A percentile compares a stretch with the other conserved stretches of the same genome.
phyloP scores from a whole-genome alignment of 805 yeast species.

The Candida ovalis region DNA sequence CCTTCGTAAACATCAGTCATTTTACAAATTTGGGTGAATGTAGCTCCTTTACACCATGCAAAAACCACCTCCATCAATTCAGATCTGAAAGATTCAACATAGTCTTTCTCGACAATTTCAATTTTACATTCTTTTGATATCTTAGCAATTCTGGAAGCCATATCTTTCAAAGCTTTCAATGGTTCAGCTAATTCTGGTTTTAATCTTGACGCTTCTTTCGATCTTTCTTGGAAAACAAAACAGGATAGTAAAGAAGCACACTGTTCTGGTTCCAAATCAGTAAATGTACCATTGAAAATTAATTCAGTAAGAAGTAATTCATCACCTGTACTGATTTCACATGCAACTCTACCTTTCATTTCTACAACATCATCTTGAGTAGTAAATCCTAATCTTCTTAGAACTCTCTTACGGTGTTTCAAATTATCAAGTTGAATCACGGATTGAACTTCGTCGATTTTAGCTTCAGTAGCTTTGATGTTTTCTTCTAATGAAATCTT shows the following conservation, averaged over 20 bases:
- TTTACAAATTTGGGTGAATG: constrained; percentile 94
- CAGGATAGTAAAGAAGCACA: constrained; percentile 90
- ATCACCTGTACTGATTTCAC: constrained; percentile 91
- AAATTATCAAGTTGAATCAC: constrained; percentile 92
- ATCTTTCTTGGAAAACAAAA: constrained; percentile 95
- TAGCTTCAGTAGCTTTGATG: constrained; percentile 55
- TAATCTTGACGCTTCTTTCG: constrained; percentile 81
- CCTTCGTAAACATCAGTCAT: constrained; percentile 99
- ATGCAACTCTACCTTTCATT: constrained; percentile 87
- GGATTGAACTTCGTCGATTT: constrained; percentile 80
- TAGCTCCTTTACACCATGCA: constrained; percentile 95
- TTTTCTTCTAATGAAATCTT: constrained; percentile 61
- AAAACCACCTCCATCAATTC: constrained; percentile 96
- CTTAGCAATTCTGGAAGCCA: constrained; percentile 89
- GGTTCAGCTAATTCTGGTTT: constrained; percentile 94
- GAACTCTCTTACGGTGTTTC: constrained; percentile 86
- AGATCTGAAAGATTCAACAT: constrained; percentile 85
- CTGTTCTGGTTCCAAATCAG: constrained; percentile 81
- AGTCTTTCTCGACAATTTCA: constrained; percentile 87
- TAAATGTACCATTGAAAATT: constrained; percentile 93
- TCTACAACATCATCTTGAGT: constrained; percentile 87
- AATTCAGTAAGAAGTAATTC: constrained; percentile 84
- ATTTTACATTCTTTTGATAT: constrained; percentile 85
- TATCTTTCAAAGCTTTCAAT: constrained; percentile 77
- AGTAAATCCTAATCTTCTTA: constrained; percentile 87